Conservation (phyloP, 495 filamentous ascomycete genomes). For the Hypoxylon subgilvum region DNA sequence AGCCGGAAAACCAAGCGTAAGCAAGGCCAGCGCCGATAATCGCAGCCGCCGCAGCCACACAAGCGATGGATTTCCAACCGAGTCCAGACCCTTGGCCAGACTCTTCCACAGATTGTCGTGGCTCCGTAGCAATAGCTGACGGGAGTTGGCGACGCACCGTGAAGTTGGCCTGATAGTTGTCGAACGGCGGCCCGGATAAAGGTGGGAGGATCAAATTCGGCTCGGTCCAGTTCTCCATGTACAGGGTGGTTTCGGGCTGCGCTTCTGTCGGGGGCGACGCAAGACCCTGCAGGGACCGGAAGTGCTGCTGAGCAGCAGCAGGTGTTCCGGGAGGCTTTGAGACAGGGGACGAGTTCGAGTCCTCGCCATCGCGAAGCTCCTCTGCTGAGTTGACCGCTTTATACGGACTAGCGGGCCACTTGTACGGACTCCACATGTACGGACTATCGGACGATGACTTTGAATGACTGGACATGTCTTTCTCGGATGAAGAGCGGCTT, state of each 20-base stretch:
- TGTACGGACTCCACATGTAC: no score
- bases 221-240: no score
- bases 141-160: constrained; percentile 18
- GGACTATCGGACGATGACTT: no score
- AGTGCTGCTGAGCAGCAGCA: constrained; percentile 1
- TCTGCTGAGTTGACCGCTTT: no score
- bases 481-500: not conserved
- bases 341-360: not conserved
- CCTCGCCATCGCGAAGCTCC: not conserved
- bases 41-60: constrained; percentile 27
- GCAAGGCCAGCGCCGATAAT: constrained; percentile 25
- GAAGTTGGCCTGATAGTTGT: not conserved
- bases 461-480: not conserved
- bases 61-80: constrained; percentile 33
- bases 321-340: not conserved
- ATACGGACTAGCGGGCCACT: no score
- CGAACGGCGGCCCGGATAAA: not conserved
- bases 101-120: constrained; percentile 4
- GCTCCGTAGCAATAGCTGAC: constrained; percentile 13
- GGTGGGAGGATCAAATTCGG: not conserved
- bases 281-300: not conserved
- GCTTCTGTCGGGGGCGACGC: no score
- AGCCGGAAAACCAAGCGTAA: constrained; percentile 27
- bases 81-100: not conserved
- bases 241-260: no score